A percentile compares a stretch with the other conserved stretches of the same genome.
Evolutionary conservation across 345 rosid genomes (phyloP).

Genomic region (Trapa bicornis): DNA sequence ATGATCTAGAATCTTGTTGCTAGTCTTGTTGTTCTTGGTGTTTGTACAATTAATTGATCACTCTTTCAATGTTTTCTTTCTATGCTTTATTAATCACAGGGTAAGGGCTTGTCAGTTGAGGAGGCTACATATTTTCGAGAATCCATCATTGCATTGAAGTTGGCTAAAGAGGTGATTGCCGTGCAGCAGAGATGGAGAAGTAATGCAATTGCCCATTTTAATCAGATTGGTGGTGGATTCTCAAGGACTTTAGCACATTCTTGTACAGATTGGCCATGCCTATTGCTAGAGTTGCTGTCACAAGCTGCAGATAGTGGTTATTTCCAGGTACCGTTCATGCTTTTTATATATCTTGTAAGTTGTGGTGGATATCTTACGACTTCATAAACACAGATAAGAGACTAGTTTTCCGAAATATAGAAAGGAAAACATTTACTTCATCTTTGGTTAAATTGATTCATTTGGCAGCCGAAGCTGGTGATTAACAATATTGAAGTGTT

Average conservation of each 20-base stretch:
- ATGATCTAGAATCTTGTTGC: neutral
- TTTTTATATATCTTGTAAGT: neutral
- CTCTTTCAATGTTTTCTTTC: neutral
- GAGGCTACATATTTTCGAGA: constrained; percentile 76
- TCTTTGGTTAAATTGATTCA: neutral
- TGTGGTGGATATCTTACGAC: neutral
- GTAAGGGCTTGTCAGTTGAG: constrained; percentile 44
- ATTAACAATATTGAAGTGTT: constrained; percentile 88
- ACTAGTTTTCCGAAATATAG: neutral
- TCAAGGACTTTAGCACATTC: constrained; percentile 80
- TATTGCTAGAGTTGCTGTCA: constrained; percentile 83
- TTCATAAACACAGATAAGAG: neutral
- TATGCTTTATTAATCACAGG: neutral
- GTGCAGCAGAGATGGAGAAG: constrained; percentile 70
- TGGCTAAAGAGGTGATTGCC: constrained; percentile 69
- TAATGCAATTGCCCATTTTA: constrained; percentile 67
- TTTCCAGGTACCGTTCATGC: constrained; percentile 50
- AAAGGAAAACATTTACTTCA: neutral
- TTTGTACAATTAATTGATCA: neutral
- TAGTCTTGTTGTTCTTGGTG: neutral
- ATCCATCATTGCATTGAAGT: constrained; percentile 52
- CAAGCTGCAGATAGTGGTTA: constrained; percentile 79
- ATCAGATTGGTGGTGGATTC: constrained; percentile 56
- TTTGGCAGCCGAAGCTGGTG: constrained; percentile 88
- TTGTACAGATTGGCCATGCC: constrained; percentile 80